phyloP scores from a whole-genome alignment of 441 rosid species.

The Theobroma grandiflorum region DNA sequence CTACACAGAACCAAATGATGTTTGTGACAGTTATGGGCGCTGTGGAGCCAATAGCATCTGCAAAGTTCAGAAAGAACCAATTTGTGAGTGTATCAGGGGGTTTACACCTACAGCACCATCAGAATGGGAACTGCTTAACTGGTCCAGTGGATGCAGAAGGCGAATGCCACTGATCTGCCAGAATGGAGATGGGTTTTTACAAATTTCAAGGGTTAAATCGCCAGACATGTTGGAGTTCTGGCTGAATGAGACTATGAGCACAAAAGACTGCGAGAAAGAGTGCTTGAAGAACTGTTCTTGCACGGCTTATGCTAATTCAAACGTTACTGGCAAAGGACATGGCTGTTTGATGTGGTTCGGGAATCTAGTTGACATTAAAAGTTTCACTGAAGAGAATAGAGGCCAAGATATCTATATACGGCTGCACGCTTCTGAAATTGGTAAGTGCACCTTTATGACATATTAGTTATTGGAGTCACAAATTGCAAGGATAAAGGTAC shows the following conservation, averaged over 20 bases:
- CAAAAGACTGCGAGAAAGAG: neutral
- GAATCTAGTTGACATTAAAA: conserved; percentile 32
- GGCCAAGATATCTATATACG: conserved; percentile 40
- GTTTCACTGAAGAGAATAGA: neutral
- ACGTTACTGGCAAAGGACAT: conserved; percentile 12
- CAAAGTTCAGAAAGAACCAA: neutral
- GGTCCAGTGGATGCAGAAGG: neutral
- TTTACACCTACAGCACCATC: neutral
- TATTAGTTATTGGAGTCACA: no score
- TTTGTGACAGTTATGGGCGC: neutral
- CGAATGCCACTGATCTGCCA: neutral
- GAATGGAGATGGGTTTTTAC: neutral
- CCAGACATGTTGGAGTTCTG: neutral
- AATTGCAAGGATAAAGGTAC: no score
- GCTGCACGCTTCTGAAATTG: conserved; percentile 25
- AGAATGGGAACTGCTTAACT: neutral
- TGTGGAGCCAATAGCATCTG: neutral
- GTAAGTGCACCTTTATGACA: conserved; percentile 9
- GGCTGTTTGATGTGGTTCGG: conserved; percentile 44
- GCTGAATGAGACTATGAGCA: neutral
- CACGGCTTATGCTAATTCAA: conserved; percentile 17
- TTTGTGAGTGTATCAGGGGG: neutral
- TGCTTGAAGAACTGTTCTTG: conserved; percentile 20
- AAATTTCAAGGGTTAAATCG: neutral
- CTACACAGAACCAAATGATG: neutral